phyloP scores from a whole-genome alignment of 2,329 filamentous ascomycete species.

The Colletotrichum musae region DNA sequence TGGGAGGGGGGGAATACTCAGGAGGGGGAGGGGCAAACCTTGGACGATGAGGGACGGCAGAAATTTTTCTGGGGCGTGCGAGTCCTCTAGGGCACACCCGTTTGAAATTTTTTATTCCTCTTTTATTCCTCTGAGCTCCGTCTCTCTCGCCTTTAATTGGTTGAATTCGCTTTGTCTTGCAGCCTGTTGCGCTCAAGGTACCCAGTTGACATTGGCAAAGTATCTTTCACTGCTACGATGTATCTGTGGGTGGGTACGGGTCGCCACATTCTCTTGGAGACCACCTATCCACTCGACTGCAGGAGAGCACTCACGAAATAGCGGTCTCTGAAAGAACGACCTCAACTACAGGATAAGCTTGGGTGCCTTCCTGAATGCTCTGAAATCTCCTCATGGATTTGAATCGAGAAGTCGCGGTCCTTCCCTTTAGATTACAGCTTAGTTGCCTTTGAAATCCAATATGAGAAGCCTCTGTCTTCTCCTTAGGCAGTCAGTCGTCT shows the following conservation, averaged over 20 bases:
- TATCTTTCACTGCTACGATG: not conserved
- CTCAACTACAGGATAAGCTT: not conserved
- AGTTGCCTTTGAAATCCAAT: no score
- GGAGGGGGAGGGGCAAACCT: slow-evolving; percentile 1
- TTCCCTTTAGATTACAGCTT: no score
- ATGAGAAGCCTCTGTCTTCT: no score
- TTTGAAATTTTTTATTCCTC: no score
- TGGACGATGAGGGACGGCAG: not conserved
- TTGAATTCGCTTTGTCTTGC: not conserved
- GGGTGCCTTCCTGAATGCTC: no score
- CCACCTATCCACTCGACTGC: slow-evolving; percentile 10
- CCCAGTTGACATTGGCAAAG: no score
- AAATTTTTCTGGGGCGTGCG: not conserved
- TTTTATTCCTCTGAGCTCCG: no score
- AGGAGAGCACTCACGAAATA: slow-evolving; percentile 11
- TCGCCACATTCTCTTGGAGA: not conserved
- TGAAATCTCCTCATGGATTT: no score
- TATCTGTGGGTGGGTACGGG: not conserved
- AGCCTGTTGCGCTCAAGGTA: no score
- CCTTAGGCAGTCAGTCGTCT: no score
- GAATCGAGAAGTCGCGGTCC: no score
- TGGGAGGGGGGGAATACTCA: not conserved
- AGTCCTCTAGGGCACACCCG: no score
- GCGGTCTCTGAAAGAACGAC: slow-evolving; percentile 17
- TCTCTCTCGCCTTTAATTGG: not conserved